Percentiles rank a stretch among this genome's conserved stretches.
phyloP scores from a whole-genome alignment of 2,329 filamentous ascomycete genomes.

The Monosporascus sp. region DNA sequence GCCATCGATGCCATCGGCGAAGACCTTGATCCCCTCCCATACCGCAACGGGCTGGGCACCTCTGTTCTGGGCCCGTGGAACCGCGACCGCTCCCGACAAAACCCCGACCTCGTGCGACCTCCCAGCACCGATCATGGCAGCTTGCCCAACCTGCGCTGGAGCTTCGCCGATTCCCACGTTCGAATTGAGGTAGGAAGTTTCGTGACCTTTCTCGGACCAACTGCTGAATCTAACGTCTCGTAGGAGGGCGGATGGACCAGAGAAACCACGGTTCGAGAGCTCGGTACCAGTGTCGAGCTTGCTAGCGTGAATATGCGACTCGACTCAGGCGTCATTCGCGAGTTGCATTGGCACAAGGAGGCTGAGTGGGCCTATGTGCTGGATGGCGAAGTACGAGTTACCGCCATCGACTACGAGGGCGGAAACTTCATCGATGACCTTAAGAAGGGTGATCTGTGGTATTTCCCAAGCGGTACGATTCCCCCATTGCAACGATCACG shows the following conservation, averaged over 20 bases:
- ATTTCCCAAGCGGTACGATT: conserved; percentile 63
- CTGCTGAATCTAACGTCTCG: conserved; percentile 1
- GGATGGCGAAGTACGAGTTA: conserved; percentile 65
- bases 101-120: conserved; percentile 66
- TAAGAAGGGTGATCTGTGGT: conserved; percentile 74
- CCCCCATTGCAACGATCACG: not conserved
- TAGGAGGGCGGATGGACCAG: conserved; percentile 74
- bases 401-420: conserved; percentile 69
- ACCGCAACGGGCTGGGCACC: conserved; percentile 58
- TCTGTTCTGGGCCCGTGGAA: conserved; percentile 68
- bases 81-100: conserved; percentile 60
- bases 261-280: conserved; percentile 64
- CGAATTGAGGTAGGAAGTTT: conserved; percentile 51
- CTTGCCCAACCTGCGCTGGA: conserved; percentile 69
- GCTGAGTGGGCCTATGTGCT: conserved; percentile 76
- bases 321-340: conserved; percentile 66
- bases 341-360: conserved; percentile 78
- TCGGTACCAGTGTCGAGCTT: conserved; percentile 63
- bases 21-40: conserved; percentile 60
- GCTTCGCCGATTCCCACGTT: conserved; percentile 60
- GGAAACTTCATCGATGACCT: conserved; percentile 74
- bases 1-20: conserved; percentile 58
- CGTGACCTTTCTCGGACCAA: not conserved
- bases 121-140: conserved; percentile 69
- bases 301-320: conserved; percentile 77